Base-by-base conservation (phyloP, 2,329 filamentous ascomycete genomes). In the Thielaviopsis musarum region DNA sequence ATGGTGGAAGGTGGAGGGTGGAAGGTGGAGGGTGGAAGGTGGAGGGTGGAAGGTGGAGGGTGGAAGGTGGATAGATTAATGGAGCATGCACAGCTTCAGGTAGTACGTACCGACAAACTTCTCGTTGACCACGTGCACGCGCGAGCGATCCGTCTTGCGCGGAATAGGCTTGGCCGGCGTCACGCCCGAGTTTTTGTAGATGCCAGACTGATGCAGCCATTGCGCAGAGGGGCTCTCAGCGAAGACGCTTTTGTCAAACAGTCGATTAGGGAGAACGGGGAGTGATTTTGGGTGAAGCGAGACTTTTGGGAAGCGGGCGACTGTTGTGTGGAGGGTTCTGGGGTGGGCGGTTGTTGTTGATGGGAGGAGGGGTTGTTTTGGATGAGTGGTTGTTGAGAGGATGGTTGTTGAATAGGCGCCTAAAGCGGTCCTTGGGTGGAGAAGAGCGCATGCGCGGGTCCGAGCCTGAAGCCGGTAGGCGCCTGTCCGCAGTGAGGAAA, bases 91-190 rank as follows among this genome's bases (percentile, higher is more conserved):
- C 34, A 38, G 48, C 1, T 13, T 21, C 9, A 38, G 21, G 24
- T 26, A 26, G 10, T 15, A 53, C 71, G 15, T 69, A 76, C 75
- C 73, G 64, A 78, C 81, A 17, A 84, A 71, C 41, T 69, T 64
- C 15, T 77, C 70, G 65, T 73, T 74, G 17, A 78, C 72, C 24
- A 84, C 69, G 63, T 84, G 79, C 45, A 83, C 70, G 22, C 81
- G 69, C 60, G 59, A 58, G 59, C 59, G 59, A 17, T 63, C 61
- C 1, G 52, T 59, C 10, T 55, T 52, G 15, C 54, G 26, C 2
- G 59, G 57, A 1, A 26, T 58, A 19, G 41, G 13, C 10, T n/a
- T 49, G 17, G 34, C 7, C 21, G 57, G 52, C n/a, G 57, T 54
- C 9, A 30, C 15, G 21, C 54, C 34, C 17, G 54, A 21, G 22